A percentile compares a stretch with the other conserved stretches of the same genome.
Evolutionary conservation across 148 eudicot genomes (phyloP).

Genomic region (Mesembryanthemum crystallinum): DNA sequence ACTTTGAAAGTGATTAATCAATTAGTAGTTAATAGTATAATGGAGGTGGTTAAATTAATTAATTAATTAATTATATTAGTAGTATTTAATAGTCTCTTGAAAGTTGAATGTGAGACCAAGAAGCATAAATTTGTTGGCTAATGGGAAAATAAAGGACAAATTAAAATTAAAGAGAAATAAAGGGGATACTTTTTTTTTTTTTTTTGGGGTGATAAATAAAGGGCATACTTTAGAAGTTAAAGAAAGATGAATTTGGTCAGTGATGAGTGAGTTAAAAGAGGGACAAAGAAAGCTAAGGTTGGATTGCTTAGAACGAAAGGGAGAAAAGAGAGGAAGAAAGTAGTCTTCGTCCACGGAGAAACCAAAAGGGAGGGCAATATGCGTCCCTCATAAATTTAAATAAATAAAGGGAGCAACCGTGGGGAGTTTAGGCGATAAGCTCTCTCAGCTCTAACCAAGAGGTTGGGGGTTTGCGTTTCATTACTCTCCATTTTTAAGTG

Average conservation of each 20-base stretch:
- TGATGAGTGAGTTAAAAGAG: neutral
- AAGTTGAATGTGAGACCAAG: neutral
- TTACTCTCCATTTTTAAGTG: no score
- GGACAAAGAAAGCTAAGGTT: neutral
- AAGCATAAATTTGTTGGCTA: neutral
- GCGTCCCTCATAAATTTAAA: no score
- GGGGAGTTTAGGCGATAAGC: no score
- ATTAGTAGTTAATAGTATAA: no score
- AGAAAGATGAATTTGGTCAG: neutral
- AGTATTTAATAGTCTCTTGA: neutral
- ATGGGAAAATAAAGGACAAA: neutral
- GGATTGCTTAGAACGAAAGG: neutral
- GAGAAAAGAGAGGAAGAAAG: neutral
- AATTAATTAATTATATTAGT: neutral
- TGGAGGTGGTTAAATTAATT: neutral
- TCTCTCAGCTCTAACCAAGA: no score
- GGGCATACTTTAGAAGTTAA: neutral
- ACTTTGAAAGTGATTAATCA: neutral
- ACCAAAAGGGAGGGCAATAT: neutral
- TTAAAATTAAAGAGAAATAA: no score
- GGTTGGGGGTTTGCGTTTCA: no score
- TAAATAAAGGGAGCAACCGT: no score
- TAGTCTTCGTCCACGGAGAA: neutral
- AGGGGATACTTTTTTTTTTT: neutral
- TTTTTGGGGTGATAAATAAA: no score